Evolutionary conservation across 75 land plant genomes (phyloP).

Genomic region (Selaginella tamariscina): DNA sequence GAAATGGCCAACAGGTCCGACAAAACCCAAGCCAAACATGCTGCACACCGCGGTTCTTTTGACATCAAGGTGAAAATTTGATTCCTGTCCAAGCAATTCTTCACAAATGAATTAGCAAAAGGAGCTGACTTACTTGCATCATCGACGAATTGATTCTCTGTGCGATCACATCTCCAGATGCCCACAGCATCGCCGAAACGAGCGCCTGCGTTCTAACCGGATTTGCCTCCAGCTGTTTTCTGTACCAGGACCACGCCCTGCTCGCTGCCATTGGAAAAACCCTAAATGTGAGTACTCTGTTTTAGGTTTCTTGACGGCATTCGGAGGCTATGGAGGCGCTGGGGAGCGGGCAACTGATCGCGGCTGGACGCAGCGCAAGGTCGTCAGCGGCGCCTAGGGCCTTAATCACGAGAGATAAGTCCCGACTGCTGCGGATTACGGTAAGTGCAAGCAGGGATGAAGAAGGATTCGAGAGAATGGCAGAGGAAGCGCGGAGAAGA

Average conservation of each 20-base stretch:
- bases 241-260: background rate
- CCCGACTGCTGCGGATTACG: no score
- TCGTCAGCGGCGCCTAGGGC: no score
- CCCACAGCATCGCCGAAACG: background rate
- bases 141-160: background rate
- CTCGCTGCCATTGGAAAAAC: background rate
- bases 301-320: no score
- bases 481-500: background rate
- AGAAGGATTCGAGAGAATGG: background rate
- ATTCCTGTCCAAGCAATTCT: no score
- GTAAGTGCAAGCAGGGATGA: background rate
- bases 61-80: no score
- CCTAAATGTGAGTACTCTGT: no score
- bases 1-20: conserved; percentile 9
- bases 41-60: background rate
- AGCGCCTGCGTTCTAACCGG: background rate
- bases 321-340: background rate
- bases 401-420: no score
- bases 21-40: conserved; percentile 7
- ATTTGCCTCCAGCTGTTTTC: background rate
- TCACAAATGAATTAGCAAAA: no score
- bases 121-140: no score
- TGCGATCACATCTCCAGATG: background rate
- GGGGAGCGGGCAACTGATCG: background rate
- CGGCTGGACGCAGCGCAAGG: background rate